These are phyloP conservation scores for Canavalia ensiformis DNA, from an alignment of 306 rosid species.

Conservation along the genomic window DNA sequence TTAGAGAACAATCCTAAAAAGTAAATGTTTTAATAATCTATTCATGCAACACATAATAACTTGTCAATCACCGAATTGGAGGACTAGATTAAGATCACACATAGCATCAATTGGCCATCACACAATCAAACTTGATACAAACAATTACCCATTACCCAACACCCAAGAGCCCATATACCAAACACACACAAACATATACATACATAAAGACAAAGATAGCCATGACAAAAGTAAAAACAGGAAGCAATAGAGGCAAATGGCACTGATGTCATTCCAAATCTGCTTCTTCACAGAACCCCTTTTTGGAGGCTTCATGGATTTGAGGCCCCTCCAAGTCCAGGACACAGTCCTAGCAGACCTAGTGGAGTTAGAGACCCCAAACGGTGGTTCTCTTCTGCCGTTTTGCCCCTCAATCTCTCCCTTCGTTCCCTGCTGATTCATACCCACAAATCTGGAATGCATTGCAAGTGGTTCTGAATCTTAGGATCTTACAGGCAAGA, in stretches of 20 bases:
- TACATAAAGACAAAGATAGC: neutral
- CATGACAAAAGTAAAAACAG: neutral
- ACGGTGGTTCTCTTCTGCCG: neutral
- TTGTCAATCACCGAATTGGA: neutral
- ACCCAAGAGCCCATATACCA: neutral
- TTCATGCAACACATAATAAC: neutral
- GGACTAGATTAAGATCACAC: neutral
- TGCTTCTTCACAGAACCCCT: neutral
- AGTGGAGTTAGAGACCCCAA: neutral
- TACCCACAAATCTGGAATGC: neutral
- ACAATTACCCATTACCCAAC: neutral
- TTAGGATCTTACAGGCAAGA: neutral
- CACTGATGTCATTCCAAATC: neutral
- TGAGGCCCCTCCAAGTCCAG: neutral
- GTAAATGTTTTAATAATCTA: neutral
- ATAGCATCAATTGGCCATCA: neutral
- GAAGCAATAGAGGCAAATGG: neutral
- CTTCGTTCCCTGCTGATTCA: neutral
- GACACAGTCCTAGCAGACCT: neutral
- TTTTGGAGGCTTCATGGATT: constrained; percentile 5
- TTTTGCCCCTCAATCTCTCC: neutral
- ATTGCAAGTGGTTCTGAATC: neutral
- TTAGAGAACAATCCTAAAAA: neutral
- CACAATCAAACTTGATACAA: neutral
- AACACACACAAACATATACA: neutral